Conservation (phyloP, 208 protist species). For the Leishmania martiniquensis region DNA sequence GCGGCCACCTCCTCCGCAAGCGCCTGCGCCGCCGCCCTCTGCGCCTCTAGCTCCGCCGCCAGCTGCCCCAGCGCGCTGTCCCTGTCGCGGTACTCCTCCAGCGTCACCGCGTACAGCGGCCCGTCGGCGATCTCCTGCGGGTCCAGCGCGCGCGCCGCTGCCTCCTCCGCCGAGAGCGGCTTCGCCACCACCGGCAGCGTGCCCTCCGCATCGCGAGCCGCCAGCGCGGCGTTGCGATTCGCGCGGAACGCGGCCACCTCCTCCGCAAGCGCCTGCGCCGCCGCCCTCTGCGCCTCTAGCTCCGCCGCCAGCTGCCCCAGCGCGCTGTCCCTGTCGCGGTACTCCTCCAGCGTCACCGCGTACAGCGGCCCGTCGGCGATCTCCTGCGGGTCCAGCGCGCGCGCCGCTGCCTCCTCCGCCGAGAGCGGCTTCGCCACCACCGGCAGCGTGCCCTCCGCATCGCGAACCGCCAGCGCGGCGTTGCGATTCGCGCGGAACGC, state of each 20-base stretch:
- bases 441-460: constrained; percentile 33
- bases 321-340: no score
- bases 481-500: no score
- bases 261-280: constrained; percentile 1
- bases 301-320: constrained; percentile 6
- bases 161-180: constrained; percentile 5
- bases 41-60: constrained; percentile 22
- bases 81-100: no score
- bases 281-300: constrained; percentile 18
- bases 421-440: constrained; percentile 7
- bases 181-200: constrained; percentile 28
- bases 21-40: constrained; percentile 5
- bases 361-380: constrained; percentile 9
- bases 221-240: not conserved
- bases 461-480: constrained; percentile 17
- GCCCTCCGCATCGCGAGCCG: constrained; percentile 29
- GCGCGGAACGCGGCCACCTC: not conserved
- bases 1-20: not conserved
- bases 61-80: constrained; percentile 2
- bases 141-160: constrained; percentile 24
- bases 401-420: not conserved
- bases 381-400: constrained; percentile 6
- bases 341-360: not conserved
- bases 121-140: constrained; percentile 21
- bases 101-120: constrained; percentile 29